Base-by-base conservation (phyloP, 371 early-diverging fungal species). In the Fennellomyces sp. region DNA sequence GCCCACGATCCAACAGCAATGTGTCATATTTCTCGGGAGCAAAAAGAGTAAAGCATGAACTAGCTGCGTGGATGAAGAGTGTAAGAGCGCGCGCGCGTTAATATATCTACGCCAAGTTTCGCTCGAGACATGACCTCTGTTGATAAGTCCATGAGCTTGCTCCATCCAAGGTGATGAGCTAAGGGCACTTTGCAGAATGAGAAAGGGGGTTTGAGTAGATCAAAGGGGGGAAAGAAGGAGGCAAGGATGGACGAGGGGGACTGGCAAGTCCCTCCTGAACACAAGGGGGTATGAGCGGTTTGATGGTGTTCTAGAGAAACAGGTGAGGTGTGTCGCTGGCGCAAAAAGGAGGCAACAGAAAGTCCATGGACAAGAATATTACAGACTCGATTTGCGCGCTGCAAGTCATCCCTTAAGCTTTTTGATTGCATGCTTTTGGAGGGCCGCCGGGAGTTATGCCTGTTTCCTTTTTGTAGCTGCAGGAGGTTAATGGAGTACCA, bases 331-430 rank as follows among this genome's bases (percentile, higher is more conserved):
- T 36, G 25, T 36, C 36, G 54, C 3, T 53, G 58, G 29, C 48
- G 31, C 58, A 57, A 57, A 39, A 31, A 57, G 58, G 58, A 57
- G 49, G 58, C 58, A 57, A 57, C 58, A 33, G 25, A 23, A 11
- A 52, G 12, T n/a, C n/a, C n/a, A 49, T 21, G 49, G 49, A 25
- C 8, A 57, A 48, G 21, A 19, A 54, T 54, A 25, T 31, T 30
- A 54, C 33, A 27, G n/a, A n/a, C 28, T 52, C 28, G 19, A 25
- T 27, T 39, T 54, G 35, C 41, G 27, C 55, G 27, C 56, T 56
- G 56, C 56, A 56, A 39, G 39, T 41, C 19, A 28, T 56, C 56
- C 51, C 51, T 45, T 45, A 25, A 45, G 45, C 41, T 41, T 41
- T 15, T 17, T 30, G 29, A 33, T 33, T 29, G 19, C 52, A 52